Conservation (phyloP, 441 rosid genomes). For the Kokia cookei region DNA sequence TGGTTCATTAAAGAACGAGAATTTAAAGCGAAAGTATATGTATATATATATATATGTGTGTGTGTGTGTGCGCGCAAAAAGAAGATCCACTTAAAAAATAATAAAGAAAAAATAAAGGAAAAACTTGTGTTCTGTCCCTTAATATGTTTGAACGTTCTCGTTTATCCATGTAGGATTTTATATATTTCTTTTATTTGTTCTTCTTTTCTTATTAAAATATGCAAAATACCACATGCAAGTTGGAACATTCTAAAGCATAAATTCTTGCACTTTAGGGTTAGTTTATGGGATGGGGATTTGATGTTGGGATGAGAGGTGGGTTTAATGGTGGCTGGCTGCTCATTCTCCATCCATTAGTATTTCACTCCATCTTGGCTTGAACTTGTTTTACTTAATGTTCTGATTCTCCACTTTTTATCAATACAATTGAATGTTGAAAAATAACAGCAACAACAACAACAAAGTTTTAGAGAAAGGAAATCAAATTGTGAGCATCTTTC, state of each 20-base stretch:
- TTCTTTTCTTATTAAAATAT: constrained; percentile 25
- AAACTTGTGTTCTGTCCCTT: not conserved
- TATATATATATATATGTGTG: not conserved
- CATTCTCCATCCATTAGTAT: constrained; percentile 13
- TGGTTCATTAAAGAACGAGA: constrained; percentile 24
- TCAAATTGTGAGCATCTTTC: constrained; percentile 3
- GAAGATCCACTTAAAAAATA: not conserved
- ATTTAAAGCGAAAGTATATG: not conserved
- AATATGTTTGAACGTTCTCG: constrained; percentile 1
- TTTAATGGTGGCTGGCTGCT: constrained; percentile 15
- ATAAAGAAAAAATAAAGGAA: no score
- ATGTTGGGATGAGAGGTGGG: constrained; percentile 15
- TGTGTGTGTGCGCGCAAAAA: not conserved
- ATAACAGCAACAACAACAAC: not conserved
- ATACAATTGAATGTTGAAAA: constrained; percentile 14
- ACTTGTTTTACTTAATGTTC: constrained; percentile 25
- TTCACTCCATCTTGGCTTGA: constrained; percentile 14
- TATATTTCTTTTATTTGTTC: constrained; percentile 27
- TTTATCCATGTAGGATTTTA: constrained; percentile 21
- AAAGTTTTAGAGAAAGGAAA: not conserved
- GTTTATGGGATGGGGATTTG: constrained; percentile 11
- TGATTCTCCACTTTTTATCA: constrained; percentile 28
- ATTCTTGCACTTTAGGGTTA: constrained; percentile 32
- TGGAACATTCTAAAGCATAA: constrained; percentile 55
- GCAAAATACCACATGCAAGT: constrained; percentile 41